Base-by-base conservation (phyloP, 805 yeast species). In the Cyberlindnera mycetangii region DNA sequence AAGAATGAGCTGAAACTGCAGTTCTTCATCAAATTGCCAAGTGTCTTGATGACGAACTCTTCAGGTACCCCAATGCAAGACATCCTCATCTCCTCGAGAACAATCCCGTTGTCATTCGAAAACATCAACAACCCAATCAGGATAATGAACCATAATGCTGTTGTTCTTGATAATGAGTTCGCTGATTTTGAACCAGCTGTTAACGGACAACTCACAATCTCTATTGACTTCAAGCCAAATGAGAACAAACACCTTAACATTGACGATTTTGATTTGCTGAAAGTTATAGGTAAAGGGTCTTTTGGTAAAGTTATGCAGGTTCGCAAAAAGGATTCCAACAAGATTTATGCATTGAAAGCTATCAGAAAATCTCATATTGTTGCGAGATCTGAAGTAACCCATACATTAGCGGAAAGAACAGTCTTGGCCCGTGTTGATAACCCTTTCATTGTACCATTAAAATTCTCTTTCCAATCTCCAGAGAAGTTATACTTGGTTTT, bases 221-320 rank as follows among this genome's bases (percentile, higher is more conserved):
- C 83, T 18, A 74, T 85, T 27, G 89, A 84, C 58, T 85, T 79
- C 66, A 82, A 81, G 63, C 85, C 89, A 16, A 71, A 76, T 42
- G 76, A 67, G 51, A 79, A 78, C 61, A 78, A 83, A 52, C 84
- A 85, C 39, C 71, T 93, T 39, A 74, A 89, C 1, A 89, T 93
- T 53, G 96, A 89, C 45, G 97, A 92, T 60, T 92, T 93, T 67
- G 96, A 89, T 57, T 69, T 93, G 41, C 74, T 93, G 54, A 93
- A 93, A 66, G 99, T 93, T 18, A 89, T 93, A 44, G 99, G 99
- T 30, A 93, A 93, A 64, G 99, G 99, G 7, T 89, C 97, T 9
- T 93, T 93, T 64, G 99, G 99, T 41, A 93, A 93, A 67, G 99
- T 93, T 42, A 93, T 93, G 98, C 99, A 93, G 67, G 99, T 93